Conservation (phyloP, 176 grass and related monocot species). For the Chloris gayana region DNA sequence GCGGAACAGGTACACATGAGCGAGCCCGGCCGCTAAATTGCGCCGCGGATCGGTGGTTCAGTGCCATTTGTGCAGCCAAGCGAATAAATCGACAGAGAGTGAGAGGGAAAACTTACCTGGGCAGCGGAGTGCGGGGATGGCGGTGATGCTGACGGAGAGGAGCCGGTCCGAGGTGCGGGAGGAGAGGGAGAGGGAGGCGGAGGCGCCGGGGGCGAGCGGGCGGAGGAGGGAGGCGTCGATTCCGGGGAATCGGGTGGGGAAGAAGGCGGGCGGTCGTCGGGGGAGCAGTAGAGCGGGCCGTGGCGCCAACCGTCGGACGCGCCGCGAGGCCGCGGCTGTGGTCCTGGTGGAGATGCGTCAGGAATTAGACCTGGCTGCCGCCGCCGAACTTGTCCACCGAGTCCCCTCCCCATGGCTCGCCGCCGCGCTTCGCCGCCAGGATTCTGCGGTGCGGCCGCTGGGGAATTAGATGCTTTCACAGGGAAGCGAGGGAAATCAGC, state of each 20-base stretch:
- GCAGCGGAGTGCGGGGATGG: too few species aligned
- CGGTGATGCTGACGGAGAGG: constrained; percentile 60
- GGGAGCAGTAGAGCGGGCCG: constrained; percentile 87
- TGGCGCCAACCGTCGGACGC: constrained; percentile 53
- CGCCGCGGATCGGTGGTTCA: too few species aligned
- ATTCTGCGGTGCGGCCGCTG: background rate
- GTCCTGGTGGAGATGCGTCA: constrained; percentile 89
- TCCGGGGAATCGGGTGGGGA: constrained; percentile 62
- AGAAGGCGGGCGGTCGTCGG: constrained; percentile 68
- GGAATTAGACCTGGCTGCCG: constrained; percentile 74
- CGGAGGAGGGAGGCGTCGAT: constrained; percentile 70
- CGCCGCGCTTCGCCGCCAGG: background rate
- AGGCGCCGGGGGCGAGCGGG: constrained; percentile 47
- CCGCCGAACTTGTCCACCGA: constrained; percentile 65
- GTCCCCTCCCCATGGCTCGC: constrained; percentile 61
- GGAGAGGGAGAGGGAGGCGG: constrained; percentile 42
- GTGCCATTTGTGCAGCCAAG: too few species aligned
- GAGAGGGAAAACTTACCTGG: too few species aligned
- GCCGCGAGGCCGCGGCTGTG: constrained; percentile 75
- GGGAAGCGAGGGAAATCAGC: background rate
- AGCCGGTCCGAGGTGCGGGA: constrained; percentile 20
- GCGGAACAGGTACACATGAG: constrained; percentile 88
- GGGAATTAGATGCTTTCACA: background rate
- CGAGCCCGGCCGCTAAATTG: constrained; percentile 48
- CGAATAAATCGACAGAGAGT: too few species aligned